Evolutionary conservation across 805 yeast genomes (phyloP), one percentile per base, ranked within the genome.

Genomic region (Priceomyces fermenticarens): DNA sequence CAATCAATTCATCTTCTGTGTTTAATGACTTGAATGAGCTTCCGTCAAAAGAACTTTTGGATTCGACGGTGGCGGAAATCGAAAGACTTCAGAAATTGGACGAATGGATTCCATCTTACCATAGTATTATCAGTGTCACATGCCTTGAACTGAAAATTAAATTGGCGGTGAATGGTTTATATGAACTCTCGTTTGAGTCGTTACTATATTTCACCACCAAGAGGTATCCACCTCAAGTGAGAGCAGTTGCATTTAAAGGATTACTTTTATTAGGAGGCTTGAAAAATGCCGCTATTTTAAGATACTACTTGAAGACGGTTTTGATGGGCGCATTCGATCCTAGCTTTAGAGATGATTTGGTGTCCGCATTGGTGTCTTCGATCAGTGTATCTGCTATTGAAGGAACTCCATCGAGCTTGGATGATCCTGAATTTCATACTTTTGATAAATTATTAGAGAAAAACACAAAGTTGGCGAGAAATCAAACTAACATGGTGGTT

Each of bases 81-180:
- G 79, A 82, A 41, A 73, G 97, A 43, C 75, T 81, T 44, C 79
- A 81, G 49, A 80, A 89, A 46, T 73, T 93, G 64, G 98, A 91
- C 54, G 81, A 77, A 32, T 88, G 95, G 95, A 72, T 84, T 6
- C 91, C 97, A 1, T 83, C 96, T 0, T 80, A 77, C 46, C 83
- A 80, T 39, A 58, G 74, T 42, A 46, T 72, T 29, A 66, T 86
- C 30, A 72, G 89, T 12, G 61, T 70, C 20, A 65, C 78, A 4
- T 78, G 89, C 23, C 50, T 89, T 15, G 60, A 64, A 30, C 82
- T 78, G 47, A 85, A 83, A 47, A 71, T 85, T 32, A 60, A 68
- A 29, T 62, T 93, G 32, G 80, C 84, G 0, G 59, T 74, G 10
- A 65, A 67, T 13, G 88, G 88, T 0, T 60, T 80, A 8, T 66